Evolutionary conservation across 1,139 yeast genomes (phyloP), one percentile per base, ranked within the genome.

Genomic region (Hansenula sp.): DNA sequence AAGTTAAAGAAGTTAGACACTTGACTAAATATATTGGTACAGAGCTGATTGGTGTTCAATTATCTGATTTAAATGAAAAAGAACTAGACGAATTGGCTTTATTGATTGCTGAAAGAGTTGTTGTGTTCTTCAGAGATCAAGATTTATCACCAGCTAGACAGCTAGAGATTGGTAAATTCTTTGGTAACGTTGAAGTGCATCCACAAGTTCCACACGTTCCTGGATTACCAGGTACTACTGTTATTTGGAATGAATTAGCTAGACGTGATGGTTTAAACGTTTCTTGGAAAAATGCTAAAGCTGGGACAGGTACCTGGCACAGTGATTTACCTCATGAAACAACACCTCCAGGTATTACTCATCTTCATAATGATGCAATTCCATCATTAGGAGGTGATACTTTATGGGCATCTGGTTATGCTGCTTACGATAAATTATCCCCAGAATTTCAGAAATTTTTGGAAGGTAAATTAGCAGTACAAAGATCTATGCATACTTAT

Each of bases 81-180:
- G 81, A 75, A 47, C 69, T 64, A 49, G 80, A 74, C 49, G 82
- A 72, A 48, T 57, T 73, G 53, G 78, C 78, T n/a, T 54, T 71
- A 30, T 56, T 73, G 37, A 61, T 72, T 44, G 75, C 77, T 10
- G 73, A 71, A 49, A 62, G 77, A 51, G 73, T 68, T 34, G 77
- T 70, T 36, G 74, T 71, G 4, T 63, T 71, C 40, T 68, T 71
- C 52, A 61, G 71, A 51, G 66, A 70, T 46, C 76, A 71, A 52
- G 70, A 73, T 42, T 56, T 70, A 40, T 51, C 71, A 22, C 71
- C 73, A 7, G 64, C 61, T 44, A 64, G 62, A 39, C 75, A 71
- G 50, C 56, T 62, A 43, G 70, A 66, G 40, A 54, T 71, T 32
- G 77, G 75, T 29, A 53, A 63, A 21, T 70, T 69, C 52, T 68